phyloP scores from a whole-genome alignment of 2,329 filamentous ascomycete species.

The Nemania sp. region DNA sequence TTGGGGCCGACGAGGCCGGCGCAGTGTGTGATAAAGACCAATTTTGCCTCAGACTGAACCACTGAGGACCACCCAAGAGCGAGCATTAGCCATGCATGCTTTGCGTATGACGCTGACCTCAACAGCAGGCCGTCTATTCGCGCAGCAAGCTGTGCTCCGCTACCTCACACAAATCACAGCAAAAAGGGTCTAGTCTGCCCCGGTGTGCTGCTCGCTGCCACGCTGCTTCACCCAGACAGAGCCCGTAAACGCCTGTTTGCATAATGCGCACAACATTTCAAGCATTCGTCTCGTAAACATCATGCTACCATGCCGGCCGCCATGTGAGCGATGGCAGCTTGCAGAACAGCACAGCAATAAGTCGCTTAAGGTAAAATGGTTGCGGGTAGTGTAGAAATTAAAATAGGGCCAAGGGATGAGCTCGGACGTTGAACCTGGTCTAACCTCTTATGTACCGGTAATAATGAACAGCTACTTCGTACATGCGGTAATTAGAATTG shows the following conservation, averaged over 20 bases:
- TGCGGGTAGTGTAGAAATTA: too few species aligned
- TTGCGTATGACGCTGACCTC: constrained; percentile 19
- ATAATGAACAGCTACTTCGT: background rate
- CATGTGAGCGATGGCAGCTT: constrained; percentile 10
- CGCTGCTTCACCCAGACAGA: constrained; percentile 14
- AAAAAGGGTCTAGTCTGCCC: constrained; percentile 3
- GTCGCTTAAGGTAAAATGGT: too few species aligned
- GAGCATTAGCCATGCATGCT: constrained; percentile 18
- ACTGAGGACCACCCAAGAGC: constrained; percentile 14
- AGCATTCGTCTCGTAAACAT: background rate
- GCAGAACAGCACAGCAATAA: constrained; percentile 5
- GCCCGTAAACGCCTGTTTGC: constrained; percentile 3
- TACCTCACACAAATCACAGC: constrained; percentile 16
- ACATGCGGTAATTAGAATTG: too few species aligned
- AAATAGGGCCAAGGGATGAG: too few species aligned
- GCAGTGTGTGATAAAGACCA: constrained; percentile 7
- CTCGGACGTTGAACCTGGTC: background rate
- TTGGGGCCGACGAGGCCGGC: background rate
- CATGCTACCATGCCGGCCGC: background rate
- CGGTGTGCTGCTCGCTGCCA: constrained; percentile 8
- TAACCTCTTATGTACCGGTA: too few species aligned
- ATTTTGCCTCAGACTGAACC: constrained; percentile 19
- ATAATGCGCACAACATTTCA: constrained; percentile 8
- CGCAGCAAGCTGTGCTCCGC: constrained; percentile 16
- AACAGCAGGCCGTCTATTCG: constrained; percentile 5